Evolutionary conservation across 176 grass and related monocot genomes (phyloP), one percentile per base, ranked within the genome.

Genomic region (Aegilops tauschii): DNA sequence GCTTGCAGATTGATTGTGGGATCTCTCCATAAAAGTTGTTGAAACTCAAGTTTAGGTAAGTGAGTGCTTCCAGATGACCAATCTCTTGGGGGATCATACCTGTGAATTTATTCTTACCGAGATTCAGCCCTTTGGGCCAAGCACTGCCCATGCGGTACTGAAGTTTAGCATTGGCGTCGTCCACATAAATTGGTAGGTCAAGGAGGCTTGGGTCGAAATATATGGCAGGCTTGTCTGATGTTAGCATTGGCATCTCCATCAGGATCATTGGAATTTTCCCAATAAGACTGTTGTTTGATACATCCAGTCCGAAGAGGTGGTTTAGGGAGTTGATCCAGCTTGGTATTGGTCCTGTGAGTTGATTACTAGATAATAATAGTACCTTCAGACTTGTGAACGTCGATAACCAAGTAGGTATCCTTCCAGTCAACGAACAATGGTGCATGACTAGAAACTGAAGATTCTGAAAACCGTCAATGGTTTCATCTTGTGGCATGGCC

Each of bases 11-110:
- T 5, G 77, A 16, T 16, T 17, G 29, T 11, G 85, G 85, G 54
- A 87, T 42, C 34, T 80, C 32, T n/a, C 85, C 85, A 63, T 20
- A 59, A 17, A 87, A 35, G 6, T 13, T 40, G 78, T 87, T 87
- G 40, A 42, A 42, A 42, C 40, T 42, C 40, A 42, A 42, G 40
- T 42, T 42, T 0, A 42, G 9, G 40, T 42, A 42, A 42, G 3
- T 2, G 40, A 42, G 40, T 42, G 40, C 40, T 42, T 42, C 11
- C 9, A 42, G 16, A 36, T 73, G 21, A 25, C 85, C 64, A 79
- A 56, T 86, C 83, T 28, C 39, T 40, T 17, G 5, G 2, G 65
- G 65, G 28, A 67, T 67, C 12, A 32, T 2, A 18, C 65, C 28
- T 5, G 29, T 67, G 12, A 67, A 32, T 16, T 67, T 32, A 17